These are phyloP conservation scores for Talaromyces marneffei DNA, from an alignment of 2,329 filamentous ascomycete genomes.

Conservation along the genomic window DNA sequence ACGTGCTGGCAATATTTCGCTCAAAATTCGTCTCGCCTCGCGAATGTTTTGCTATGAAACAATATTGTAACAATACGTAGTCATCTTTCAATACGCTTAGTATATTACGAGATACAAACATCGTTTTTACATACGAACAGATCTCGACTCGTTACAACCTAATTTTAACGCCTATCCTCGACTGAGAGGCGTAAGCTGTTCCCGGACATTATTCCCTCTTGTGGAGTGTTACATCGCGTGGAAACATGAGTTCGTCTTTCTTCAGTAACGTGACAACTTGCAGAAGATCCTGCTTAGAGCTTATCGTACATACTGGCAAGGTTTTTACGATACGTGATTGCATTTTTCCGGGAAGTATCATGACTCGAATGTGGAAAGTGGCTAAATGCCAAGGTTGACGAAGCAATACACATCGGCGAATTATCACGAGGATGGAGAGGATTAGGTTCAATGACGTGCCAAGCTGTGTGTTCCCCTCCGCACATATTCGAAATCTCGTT, in stretches of 20 bases:
- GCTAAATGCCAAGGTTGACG: not conserved
- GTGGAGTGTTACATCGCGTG: slow-evolving; percentile 7
- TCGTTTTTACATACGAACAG: not conserved
- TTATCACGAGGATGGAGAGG: not conserved
- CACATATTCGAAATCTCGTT: not conserved
- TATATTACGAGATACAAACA: not conserved
- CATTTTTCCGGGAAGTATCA: not conserved
- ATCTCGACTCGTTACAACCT: not conserved
- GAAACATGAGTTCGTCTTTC: not conserved
- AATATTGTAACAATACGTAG: not conserved
- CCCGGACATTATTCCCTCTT: not conserved
- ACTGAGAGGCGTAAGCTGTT: not conserved
- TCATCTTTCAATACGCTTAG: not conserved
- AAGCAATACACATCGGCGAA: not conserved
- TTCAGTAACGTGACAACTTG: not conserved
- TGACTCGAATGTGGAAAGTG: not conserved
- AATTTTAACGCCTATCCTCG: slow-evolving; percentile 3
- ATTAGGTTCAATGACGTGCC: not conserved
- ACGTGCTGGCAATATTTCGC: not conserved
- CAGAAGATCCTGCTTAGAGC: not conserved
- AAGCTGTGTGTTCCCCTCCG: not conserved
- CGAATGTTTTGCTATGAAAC: not conserved
- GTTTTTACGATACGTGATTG: not conserved
- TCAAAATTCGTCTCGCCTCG: not conserved
- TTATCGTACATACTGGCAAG: not conserved